Base-by-base conservation (phyloP, 2,329 filamentous ascomycete species). In the Paecilomyces fulvus region DNA sequence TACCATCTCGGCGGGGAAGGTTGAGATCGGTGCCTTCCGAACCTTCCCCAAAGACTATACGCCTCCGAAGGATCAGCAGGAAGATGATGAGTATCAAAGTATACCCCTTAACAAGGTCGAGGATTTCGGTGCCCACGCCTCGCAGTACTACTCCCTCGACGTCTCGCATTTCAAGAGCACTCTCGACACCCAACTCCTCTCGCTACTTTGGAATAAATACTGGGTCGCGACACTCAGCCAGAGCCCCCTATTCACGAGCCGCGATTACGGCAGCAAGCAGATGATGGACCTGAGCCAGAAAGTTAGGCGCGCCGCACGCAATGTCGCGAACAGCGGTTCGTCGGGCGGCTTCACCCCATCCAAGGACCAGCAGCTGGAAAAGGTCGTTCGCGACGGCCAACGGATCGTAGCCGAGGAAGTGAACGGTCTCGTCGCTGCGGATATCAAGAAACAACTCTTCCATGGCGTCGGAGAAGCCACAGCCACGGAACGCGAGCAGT, bases 141-240 rank as follows among this genome's bases (percentile, higher is more conserved):
- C 84, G 70, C 85, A 88, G 55, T 99, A 99, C 77, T 99, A 99
- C 74, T 81, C 88, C 12, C 82, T 99, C 5, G 89, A 95, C 59
- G 89, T 97, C 12, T 90, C 90, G 30, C 90, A 95, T 74, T 99
- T 90, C 81, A 97, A 97, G 77, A 94, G 89, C 61, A 88, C 88
- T 0, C 85, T 99, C 28, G 94, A 99, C 74, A 82, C 86, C 1
- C 88, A 91, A 65, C 80, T 99, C 23, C 80, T 99, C 4, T 90
- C 95, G 67, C 82, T 90, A 53, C 79, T 99, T 30, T 97, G 94
- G 94, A 96, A 96, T 78, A 97, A 97, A 74, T 99, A 99, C 79
- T 75, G 73, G 94, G 92, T 96, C 31, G 89, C 95, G 68, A 99
- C 94, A 5, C 82, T 99, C 20, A 95, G 90, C 30, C 90, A 95